phyloP scores from a whole-genome alignment of 192 early-diverging fungal genomes.

The Dissophora globulifera region DNA sequence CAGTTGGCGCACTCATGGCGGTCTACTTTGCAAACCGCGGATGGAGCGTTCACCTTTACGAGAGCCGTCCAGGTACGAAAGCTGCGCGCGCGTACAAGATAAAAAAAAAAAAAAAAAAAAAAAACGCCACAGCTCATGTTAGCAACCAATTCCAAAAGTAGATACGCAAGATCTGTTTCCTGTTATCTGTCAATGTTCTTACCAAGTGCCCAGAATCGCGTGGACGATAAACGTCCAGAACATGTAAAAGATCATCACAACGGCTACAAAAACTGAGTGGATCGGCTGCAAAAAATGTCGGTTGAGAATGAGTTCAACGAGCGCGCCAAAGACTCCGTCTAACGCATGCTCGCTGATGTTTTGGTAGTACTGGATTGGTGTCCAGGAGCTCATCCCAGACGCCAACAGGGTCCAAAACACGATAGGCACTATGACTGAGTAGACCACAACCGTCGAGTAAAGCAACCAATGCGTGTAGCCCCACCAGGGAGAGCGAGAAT shows the following conservation, averaged over 20 bases:
- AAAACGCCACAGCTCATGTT: neutral
- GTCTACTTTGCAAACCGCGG: constrained; percentile 93
- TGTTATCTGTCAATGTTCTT: too few relatives aligned
- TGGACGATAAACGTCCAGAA: constrained; percentile 36
- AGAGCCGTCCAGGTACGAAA: constrained; percentile 80
- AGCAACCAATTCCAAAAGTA: too few relatives aligned
- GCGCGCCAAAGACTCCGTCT: constrained; percentile 40
- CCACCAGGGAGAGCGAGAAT: constrained; percentile 25
- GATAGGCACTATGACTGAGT: constrained; percentile 44
- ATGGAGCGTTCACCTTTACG: constrained; percentile 90
- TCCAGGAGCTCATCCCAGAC: neutral
- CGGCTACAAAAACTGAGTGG: constrained; percentile 32
- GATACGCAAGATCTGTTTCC: too few relatives aligned
- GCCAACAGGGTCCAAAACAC: constrained; percentile 48
- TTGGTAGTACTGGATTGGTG: constrained; percentile 12
- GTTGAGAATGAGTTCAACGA: constrained; percentile 38
- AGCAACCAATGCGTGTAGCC: constrained; percentile 46
- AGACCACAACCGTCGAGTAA: constrained; percentile 38
- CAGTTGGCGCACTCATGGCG: constrained; percentile 88
- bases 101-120: neutral
- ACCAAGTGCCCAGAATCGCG: constrained; percentile 24
- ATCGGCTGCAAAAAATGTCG: constrained; percentile 42
- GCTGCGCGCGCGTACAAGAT: too few relatives aligned
- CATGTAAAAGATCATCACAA: constrained; percentile 47
- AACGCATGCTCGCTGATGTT: constrained; percentile 42